These are phyloP conservation scores for Rhodofomes roseus DNA, from an alignment of 1,284 basidiomycete species.

Conservation along the genomic window DNA sequence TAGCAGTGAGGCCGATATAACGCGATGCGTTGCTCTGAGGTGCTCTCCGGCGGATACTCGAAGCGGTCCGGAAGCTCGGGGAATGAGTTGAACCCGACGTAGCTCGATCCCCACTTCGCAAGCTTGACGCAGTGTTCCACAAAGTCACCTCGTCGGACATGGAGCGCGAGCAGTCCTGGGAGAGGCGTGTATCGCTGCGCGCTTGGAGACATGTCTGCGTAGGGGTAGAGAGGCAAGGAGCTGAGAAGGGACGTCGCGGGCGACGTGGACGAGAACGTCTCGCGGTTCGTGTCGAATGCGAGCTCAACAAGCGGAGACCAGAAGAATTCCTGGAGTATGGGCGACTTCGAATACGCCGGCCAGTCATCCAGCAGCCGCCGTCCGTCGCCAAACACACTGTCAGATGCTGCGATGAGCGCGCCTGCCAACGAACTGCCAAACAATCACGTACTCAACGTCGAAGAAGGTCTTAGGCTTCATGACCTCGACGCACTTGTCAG, in stretches of 20 bases:
- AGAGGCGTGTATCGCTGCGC: slow-evolving; percentile 21
- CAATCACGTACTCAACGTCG: no score
- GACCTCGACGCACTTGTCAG: slow-evolving; percentile 9
- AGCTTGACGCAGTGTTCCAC: slow-evolving; percentile 46
- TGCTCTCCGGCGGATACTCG: slow-evolving; percentile 30
- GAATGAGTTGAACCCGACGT: slow-evolving; percentile 39
- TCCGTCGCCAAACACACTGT: slow-evolving; percentile 32
- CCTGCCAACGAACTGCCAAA: no score
- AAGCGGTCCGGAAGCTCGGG: slow-evolving; percentile 42
- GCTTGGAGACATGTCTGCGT: background rate
- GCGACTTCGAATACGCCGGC: slow-evolving; percentile 32
- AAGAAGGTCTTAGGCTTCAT: background rate
- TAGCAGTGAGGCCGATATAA: slow-evolving; percentile 38
- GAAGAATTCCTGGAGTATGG: slow-evolving; percentile 32
- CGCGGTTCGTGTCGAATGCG: slow-evolving; percentile 33
- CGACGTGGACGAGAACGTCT: slow-evolving; percentile 25
- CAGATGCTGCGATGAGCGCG: background rate
- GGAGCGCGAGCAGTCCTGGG: slow-evolving; percentile 50
- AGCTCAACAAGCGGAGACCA: slow-evolving; percentile 39
- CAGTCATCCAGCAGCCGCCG: slow-evolving; percentile 33
- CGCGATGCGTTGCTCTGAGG: slow-evolving; percentile 18
- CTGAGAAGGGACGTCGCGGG: slow-evolving; percentile 2
- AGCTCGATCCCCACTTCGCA: slow-evolving; percentile 35
- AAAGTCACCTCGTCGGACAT: slow-evolving; percentile 61
- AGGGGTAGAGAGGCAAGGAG: slow-evolving; percentile 7